Evolutionary conservation across 768 basidiomycete genomes (phyloP), one percentile per base, ranked within the genome.

Genomic region (Tremella mesenterica): DNA sequence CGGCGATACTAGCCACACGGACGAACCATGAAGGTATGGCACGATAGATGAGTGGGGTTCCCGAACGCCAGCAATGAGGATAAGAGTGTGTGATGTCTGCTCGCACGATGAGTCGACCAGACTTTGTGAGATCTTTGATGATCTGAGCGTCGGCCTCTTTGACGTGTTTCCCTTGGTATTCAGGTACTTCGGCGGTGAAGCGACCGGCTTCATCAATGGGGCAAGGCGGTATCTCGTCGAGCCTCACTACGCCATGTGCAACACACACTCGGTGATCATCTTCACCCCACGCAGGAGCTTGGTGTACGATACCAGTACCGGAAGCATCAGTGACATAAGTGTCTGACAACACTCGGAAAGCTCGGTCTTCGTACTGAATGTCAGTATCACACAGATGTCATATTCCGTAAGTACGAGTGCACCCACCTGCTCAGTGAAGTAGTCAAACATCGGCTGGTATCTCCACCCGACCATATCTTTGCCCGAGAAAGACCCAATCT

Each of bases 281-380:
- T 72, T 97, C 93, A 77, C 95, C 95, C 67, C 95, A 97, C 0
- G 86, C 92, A 2, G 95, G 95, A 1, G 95, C 90, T 76, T 99
- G 95, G 72, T 99, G 95, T 27, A 99, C 95, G 65, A 97, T 92
- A 64, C 95, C 95, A 26, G 95, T 99, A 68, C 95, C 95, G 55
- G 90, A 87, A 14, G 82, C 80, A 62, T 85, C 86, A 3, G 89
- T 93, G 44, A 99, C 93, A 71, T 99, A 99, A 0, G 84, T 84
- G 67, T 99, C 95, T 20, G 81, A 79, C 13, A 99, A 72, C 14
- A 99, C 89, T 52, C 85, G 75, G 78, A 93, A 97, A 0, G 89
- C 93, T 62, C 81, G 83, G 70, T 91, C 89, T 69, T 87, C 85
- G 70, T 81, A 97, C 92, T 96, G 56, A 26, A 44, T 48, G 45